A percentile compares a stretch with the other conserved stretches of the same genome.
These are phyloP conservation scores for Umbilicus rupestris DNA, from an alignment of 164 flowering plant genomes.

Conservation along the genomic window DNA sequence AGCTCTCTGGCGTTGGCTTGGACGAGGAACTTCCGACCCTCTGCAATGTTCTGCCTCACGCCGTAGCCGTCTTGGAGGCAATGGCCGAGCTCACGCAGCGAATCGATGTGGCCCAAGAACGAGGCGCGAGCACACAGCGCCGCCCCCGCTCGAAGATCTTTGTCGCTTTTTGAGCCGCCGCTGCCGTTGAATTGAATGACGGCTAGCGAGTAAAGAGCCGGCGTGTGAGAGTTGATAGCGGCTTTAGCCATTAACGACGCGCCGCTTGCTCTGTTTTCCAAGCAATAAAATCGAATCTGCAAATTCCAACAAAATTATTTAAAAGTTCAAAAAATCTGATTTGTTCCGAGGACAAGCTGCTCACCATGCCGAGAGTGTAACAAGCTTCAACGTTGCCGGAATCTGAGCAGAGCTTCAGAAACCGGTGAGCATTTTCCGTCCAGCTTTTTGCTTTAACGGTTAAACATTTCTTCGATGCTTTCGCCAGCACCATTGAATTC, in stretches of 20 bases:
- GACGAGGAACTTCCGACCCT: slow-evolving; percentile 51
- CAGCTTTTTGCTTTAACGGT: slow-evolving; percentile 26
- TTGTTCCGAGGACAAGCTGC: no score
- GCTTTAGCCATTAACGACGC: slow-evolving; percentile 80
- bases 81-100: slow-evolving; percentile 72
- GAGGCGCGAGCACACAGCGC: slow-evolving; percentile 73
- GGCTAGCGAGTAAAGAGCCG: slow-evolving; percentile 67
- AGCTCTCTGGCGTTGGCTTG: slow-evolving; percentile 44
- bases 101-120: slow-evolving; percentile 64
- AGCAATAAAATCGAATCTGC: slow-evolving; percentile 72
- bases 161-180: slow-evolving; percentile 53
- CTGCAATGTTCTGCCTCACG: slow-evolving; percentile 38
- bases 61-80: slow-evolving; percentile 87
- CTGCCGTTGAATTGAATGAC: slow-evolving; percentile 91
- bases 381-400: slow-evolving; percentile 30
- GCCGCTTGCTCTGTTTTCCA: slow-evolving; percentile 53
- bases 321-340: not conserved
- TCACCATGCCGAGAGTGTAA: slow-evolving; percentile 34
- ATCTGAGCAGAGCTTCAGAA: slow-evolving; percentile 24
- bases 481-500: slow-evolving; percentile 19
- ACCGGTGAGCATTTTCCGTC: slow-evolving; percentile 30
- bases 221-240: slow-evolving; percentile 59
- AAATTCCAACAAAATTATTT: slow-evolving; percentile 7
- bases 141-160: slow-evolving; percentile 66
- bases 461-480: slow-evolving; percentile 19